Evolutionary conservation across 345 rosid species (phyloP).

Genomic region (Euphorbia tirucalli): DNA sequence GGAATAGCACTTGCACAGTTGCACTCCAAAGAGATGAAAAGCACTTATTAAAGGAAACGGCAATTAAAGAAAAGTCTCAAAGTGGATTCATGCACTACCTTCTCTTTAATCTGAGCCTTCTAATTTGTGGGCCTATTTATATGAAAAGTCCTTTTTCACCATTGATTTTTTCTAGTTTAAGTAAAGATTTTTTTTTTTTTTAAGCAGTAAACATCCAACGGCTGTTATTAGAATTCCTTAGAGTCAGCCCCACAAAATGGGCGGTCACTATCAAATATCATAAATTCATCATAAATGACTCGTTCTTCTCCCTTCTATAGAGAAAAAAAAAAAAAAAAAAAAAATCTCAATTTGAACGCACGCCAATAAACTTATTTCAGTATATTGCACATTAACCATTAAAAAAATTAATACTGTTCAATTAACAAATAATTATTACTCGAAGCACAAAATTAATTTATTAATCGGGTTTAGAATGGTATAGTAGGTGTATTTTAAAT

Average conservation of each 20-base stretch:
- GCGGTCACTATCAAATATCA: conserved; percentile 25
- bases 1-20: conserved; percentile 11
- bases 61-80: conserved; percentile 5
- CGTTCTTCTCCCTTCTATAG: neutral
- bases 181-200: neutral
- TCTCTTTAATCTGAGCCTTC: conserved; percentile 16
- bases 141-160: conserved; percentile 8
- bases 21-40: conserved; percentile 16
- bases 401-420: no score
- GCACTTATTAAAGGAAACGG: conserved; percentile 5
- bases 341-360: neutral
- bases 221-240: neutral
- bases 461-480: no score
- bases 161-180: neutral
- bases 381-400: no score
- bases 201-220: neutral
- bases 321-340: no score
- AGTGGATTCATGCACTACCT: conserved; percentile 23
- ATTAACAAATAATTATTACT: no score
- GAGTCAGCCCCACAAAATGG: conserved; percentile 19
- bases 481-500: no score
- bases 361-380: no score
- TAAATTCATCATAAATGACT: conserved; percentile 32
- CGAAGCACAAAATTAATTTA: no score
- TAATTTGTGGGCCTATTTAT: conserved; percentile 15